Evolutionary conservation across 164 flowering plant genomes (phyloP).

Genomic region (Berberis thunbergii): DNA sequence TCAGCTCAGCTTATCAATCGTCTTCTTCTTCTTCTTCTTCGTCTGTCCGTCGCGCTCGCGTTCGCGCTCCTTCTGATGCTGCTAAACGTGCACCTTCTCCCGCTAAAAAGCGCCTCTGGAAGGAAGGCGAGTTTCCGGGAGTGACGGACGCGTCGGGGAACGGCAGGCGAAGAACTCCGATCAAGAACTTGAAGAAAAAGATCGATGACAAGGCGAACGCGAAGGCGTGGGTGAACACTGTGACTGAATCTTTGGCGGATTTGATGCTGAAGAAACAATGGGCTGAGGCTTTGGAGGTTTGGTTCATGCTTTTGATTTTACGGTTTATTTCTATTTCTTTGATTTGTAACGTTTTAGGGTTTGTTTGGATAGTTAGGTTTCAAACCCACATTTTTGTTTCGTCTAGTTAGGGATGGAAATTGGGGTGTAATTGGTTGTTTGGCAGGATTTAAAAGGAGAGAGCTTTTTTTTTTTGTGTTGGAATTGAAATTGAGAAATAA

Average conservation of each 20-base stretch:
- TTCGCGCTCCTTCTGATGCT: constrained; percentile 8
- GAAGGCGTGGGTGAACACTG: constrained; percentile 76
- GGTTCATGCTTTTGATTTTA: background rate
- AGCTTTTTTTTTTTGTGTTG: no score
- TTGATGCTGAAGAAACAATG: constrained; percentile 64
- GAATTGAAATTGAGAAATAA: no score
- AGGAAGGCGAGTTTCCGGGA: constrained; percentile 78
- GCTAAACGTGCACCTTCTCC: constrained; percentile 6
- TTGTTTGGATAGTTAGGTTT: no score
- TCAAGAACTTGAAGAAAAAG: constrained; percentile 81
- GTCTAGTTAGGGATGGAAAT: no score
- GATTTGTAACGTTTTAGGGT: no score
- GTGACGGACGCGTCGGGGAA: constrained; percentile 18
- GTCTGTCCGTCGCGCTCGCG: constrained; percentile 7
- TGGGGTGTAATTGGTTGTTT: no score
- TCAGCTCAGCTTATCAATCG: no score
- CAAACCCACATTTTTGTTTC: no score
- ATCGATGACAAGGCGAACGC: constrained; percentile 48
- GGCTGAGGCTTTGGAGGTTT: constrained; percentile 73
- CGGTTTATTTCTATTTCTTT: background rate
- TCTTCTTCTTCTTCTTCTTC: no score
- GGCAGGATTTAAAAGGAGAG: no score
- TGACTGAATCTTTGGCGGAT: constrained; percentile 68
- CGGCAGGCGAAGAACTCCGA: constrained; percentile 26
- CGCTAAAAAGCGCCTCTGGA: constrained; percentile 62